Base-by-base conservation (phyloP, 352 stramenopile genomes). In the Pythium volutum region DNA sequence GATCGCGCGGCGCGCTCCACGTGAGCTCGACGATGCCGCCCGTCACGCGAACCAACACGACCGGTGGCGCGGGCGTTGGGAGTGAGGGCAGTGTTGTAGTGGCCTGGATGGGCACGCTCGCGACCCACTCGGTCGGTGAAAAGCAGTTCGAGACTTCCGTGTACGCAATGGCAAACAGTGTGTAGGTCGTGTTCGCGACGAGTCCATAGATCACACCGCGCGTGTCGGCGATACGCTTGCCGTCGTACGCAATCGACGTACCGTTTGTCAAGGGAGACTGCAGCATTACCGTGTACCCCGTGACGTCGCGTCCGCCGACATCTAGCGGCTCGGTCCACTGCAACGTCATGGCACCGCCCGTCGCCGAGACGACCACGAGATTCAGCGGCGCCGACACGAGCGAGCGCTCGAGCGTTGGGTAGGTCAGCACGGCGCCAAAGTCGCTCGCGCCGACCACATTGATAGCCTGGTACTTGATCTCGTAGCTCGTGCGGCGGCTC, bases 311-410 rank as follows among this genome's bases (percentile, higher is more conserved):
- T 2, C 79, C 81, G 12, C 70, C 81, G 38, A 84, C 34, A 51
- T 91, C 81, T 0, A 84, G 57, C 5, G 81, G 79, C n/a, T 84
- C 77, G 1, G 63, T 48, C 81, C 81, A 91, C 1, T 26, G 29
- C 20, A 91, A 23, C 4, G 47, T 49, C 25, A 81, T 63, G 0
- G 79, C 69, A 2, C 79, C 77, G 12, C 81, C 81, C 9, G 77
- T 86, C 12, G 52, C 45, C 9, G 60, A 67, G 0, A 46, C 36
- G 0, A 77, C 20, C 2, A 20, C 26, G 2, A 89, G 55, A 56
- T 77, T 57, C 0, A 71, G 49, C 10, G 81, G 77, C 0, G 63
- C 69, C 2, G 77, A 85, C 1, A 73, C 55, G 1, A 86, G 27
- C 3, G 81, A 84, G 4, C 64, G 71, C 34, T 75, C 55, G 10